Base-by-base conservation (phyloP, 2,329 filamentous ascomycete genomes). In the Neocatenulostroma microsporum region DNA sequence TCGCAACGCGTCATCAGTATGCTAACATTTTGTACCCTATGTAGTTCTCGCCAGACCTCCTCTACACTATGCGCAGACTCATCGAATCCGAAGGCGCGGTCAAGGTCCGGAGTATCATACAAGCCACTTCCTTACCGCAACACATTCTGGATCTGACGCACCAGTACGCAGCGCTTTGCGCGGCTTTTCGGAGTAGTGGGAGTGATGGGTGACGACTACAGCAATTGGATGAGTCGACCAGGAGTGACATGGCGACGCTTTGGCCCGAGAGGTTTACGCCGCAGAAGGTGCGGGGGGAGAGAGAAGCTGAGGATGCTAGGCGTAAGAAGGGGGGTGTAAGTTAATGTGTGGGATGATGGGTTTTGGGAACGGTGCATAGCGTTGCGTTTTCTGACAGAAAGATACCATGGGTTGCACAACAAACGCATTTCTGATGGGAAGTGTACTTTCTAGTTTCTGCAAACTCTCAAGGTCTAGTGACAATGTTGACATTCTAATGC, bases 61-160 rank as follows among this genome's bases (percentile, higher is more conserved):
- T 98, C 36, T 85, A 80, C 62, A 82, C 84, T 3, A 84, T 96
- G 54, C 81, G 91, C 44, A 87, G 84, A 48, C 70, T 98, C 48
- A 98, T 98, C 57, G 91, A 96, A 63, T 88, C 95, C 49, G 91
- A 98, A 64, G 91, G 91, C 40, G 89, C 89, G 1, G 85, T 98
- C 61, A 98, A 98, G 66, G 84, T 98, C 37, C 77, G 91, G 56
- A 95, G 87, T 61, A 94, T 98, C 56, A 87, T 98, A 36, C 91
- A 98, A 63, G 87, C 89, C 2, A 96, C 89, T 3, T 94, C 84
- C 60, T 67, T 98, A 44, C 88, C 89, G 9, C 91, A 96, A 63
- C 80, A 84, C 41, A 88, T 98, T 25, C 73, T 96, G 37, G 89
- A 96, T 58, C 68, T 98, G 41, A 96, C 91, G 18, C 89, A 98